phyloP scores from a whole-genome alignment of 148 eudicot genomes.

The Bassia scoparia region DNA sequence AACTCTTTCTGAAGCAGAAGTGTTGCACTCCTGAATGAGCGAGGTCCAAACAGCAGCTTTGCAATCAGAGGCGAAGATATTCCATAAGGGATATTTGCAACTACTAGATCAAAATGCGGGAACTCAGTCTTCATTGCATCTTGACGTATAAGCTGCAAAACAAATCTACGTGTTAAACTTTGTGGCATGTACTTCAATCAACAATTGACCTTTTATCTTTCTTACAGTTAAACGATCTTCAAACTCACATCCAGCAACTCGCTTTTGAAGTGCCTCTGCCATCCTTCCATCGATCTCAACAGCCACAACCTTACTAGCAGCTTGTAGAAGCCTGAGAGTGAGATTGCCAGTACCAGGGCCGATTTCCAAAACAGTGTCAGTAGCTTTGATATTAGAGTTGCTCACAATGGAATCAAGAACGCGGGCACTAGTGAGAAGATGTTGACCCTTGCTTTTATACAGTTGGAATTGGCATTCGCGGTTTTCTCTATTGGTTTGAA shows the following conservation, averaged over 20 bases:
- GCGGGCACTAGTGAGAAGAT: constrained; percentile 68
- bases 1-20: constrained; percentile 94
- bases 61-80: constrained; percentile 91
- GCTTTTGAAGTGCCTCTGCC: constrained; percentile 63
- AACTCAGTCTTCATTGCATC: constrained; percentile 86
- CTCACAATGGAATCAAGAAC: constrained; percentile 73
- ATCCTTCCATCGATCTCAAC: constrained; percentile 77
- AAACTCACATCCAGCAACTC: constrained; percentile 53
- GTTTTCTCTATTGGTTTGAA: constrained; percentile 21
- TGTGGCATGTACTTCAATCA: neutral
- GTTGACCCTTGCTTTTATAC: constrained; percentile 83
- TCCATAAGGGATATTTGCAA: constrained; percentile 88
- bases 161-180: neutral
- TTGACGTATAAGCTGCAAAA: constrained; percentile 56
- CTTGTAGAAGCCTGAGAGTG: constrained; percentile 77
- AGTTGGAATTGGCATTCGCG: constrained; percentile 44
- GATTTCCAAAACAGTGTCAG: constrained; percentile 84
- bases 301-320: constrained; percentile 67
- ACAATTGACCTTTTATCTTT: neutral
- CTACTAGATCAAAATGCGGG: constrained; percentile 79
- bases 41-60: constrained; percentile 60
- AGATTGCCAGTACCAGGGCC: constrained; percentile 98
- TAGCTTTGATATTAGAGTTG: constrained; percentile 45
- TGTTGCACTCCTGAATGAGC: constrained; percentile 63
- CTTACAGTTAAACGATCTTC: constrained; percentile 58